Conservation (phyloP, 352 stramenopile genomes). For the Thraustochytrium striatum region DNA sequence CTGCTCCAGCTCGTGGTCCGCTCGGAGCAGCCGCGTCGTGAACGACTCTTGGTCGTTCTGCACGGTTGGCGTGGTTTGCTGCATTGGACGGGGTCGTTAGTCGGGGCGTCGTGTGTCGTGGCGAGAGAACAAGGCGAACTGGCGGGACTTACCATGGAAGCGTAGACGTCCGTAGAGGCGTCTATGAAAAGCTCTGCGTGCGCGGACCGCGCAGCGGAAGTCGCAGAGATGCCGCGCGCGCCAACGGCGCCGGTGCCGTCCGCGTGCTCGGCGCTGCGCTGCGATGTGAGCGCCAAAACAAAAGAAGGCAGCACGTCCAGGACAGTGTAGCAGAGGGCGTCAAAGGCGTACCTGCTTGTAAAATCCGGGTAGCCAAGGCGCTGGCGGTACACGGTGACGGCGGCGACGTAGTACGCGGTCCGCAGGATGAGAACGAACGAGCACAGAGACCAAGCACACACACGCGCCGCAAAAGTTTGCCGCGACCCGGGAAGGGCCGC, state of each 20-base stretch:
- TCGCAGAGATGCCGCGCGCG: no score
- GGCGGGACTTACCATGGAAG: no score
- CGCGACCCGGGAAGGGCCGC: no score
- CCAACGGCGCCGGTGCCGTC: background rate
- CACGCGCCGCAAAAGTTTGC: background rate
- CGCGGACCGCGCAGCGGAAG: no score
- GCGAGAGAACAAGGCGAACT: no score
- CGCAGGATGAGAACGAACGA: background rate
- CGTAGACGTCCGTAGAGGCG: background rate
- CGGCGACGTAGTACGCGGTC: background rate
- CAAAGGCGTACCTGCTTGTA: slow-evolving; percentile 25
- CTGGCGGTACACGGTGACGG: background rate
- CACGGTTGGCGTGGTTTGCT: no score
- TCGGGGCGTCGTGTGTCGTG: no score
- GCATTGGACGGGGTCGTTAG: no score
- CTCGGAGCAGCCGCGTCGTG: background rate
- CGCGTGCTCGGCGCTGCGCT: background rate
- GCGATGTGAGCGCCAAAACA: background rate
- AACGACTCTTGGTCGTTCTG: slow-evolving; percentile 18
- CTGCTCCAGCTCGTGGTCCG: background rate
- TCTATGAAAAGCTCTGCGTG: no score
- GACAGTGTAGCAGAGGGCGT: slow-evolving; percentile 42
- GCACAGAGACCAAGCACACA: slow-evolving; percentile 2
- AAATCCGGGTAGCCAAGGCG: background rate
- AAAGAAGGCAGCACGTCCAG: slow-evolving; percentile 41